Base-by-base conservation (phyloP, 1,284 basidiomycete species). In the Malassezia restricta region DNA sequence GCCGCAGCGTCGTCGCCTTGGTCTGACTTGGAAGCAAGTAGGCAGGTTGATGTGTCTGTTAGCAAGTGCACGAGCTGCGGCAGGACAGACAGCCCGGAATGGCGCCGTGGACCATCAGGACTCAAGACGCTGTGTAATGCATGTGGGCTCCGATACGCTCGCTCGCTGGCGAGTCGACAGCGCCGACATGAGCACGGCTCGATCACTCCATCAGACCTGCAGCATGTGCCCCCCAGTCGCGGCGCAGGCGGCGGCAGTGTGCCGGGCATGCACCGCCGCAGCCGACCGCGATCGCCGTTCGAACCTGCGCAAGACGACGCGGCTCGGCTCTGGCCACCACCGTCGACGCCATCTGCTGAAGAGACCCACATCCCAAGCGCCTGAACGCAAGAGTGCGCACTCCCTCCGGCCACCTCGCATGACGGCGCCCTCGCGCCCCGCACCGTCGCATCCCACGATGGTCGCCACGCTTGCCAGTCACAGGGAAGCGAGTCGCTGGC, bases 51-150 rank as follows among this genome's bases (percentile, higher is more conserved):
- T 12, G 47, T 56, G 2, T 53, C 56, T 1, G 47, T 42, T 15
- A 58, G 57, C 49, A 71, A 70, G 43, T 49, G 73, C 62, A 62
- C 64, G 6, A 71, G 69, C 47, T 74, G 73, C 43, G 72, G 72
- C 31, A 73, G 66, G 42, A 59, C 82, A 11, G 82, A 83, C 47
- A 88, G 85, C 63, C 90, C 90, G 0, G 91, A 95, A 74, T 95
- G 90, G 90, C 78, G 90, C 65, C 89, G 92, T 74, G 70, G 70
- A 2, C 70, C 70, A 1, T 58, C 64, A 3, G 70, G 70, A 5
- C 62, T 65, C 54, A 73, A 73, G 54, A 68, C 65, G 30, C 58
- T 70, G 3, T 72, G 69, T 59, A 73, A 73, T 30, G 70, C 70
- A 0, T 73, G 70, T 41, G 70, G 70, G 3, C 56, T 73, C 14